Percentiles rank a stretch among this genome's conserved stretches.
Conservation (phyloP, 2,329 filamentous ascomycete genomes). For the Ascochyta fabae region DNA sequence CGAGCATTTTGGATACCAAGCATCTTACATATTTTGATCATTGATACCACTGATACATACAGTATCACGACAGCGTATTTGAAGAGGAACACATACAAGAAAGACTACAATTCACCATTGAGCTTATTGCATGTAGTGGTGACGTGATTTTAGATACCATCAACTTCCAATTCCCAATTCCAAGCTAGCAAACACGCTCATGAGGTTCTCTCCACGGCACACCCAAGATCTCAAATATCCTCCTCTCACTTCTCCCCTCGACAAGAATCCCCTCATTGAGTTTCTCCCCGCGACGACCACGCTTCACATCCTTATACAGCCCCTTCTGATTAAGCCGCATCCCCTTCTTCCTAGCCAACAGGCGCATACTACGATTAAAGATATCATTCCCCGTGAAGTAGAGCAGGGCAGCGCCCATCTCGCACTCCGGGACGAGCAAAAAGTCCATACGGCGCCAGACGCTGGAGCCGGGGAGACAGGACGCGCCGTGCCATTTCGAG, state of each 20-base stretch:
- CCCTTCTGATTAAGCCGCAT: slow-evolving; percentile 88
- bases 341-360: slow-evolving; percentile 78
- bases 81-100: too few species aligned
- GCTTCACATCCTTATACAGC: slow-evolving; percentile 73
- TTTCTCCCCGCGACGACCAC: slow-evolving; percentile 64
- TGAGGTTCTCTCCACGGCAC: slow-evolving; percentile 77
- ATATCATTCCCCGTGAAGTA: slow-evolving; percentile 97
- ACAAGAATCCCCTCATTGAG: slow-evolving; percentile 72
- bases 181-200: slow-evolving; percentile 38
- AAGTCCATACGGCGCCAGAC: slow-evolving; percentile 86
- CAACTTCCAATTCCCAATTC: not conserved
- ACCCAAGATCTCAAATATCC: slow-evolving; percentile 80
- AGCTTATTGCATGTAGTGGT: not conserved
- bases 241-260: slow-evolving; percentile 76
- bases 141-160: not conserved
- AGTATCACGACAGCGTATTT: too few species aligned
- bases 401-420: slow-evolving; percentile 85
- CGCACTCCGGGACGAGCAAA: slow-evolving; percentile 77
- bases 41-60: too few species aligned
- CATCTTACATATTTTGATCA: too few species aligned
- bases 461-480: slow-evolving; percentile 64
- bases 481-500: slow-evolving; percentile 90
- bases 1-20: too few species aligned
- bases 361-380: slow-evolving; percentile 85
- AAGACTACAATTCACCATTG: not conserved